These are phyloP conservation scores for Graphiopsis chlorocephala DNA, from an alignment of 2,329 filamentous ascomycete species.

Conservation along the genomic window DNA sequence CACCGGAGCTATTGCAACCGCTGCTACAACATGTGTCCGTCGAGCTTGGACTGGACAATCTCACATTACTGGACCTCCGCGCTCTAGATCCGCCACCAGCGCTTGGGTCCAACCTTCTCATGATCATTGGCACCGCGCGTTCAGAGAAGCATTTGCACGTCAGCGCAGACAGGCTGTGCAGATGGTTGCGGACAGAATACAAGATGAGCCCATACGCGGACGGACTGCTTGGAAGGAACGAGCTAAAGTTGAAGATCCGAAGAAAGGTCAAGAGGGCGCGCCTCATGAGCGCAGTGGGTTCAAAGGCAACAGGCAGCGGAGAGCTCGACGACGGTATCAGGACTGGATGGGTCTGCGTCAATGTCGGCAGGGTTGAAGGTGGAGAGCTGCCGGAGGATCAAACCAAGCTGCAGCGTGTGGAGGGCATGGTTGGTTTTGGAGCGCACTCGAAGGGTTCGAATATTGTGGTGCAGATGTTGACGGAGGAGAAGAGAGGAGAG, in stretches of 20 bases:
- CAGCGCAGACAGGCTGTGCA: conserved; percentile 81
- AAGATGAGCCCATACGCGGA: conserved; percentile 76
- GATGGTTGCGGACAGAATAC: conserved; percentile 75
- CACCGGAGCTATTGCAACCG: conserved; percentile 68
- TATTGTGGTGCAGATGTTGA: conserved; percentile 70
- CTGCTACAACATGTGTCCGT: conserved; percentile 77
- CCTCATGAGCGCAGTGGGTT: conserved; percentile 70
- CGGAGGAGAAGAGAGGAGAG: conserved; percentile 65
- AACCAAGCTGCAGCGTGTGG: conserved; percentile 37
- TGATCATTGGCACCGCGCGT: conserved; percentile 87
- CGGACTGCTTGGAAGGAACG: conserved; percentile 83
- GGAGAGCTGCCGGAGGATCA: conserved; percentile 56
- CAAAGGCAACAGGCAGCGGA: conserved; percentile 54
- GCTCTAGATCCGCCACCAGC: conserved; percentile 81
- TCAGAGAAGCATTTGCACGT: conserved; percentile 93
- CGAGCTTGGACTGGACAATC: conserved; percentile 80
- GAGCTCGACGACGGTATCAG: conserved; percentile 78
- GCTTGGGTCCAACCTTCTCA: conserved; percentile 81
- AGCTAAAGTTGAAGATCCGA: conserved; percentile 82
- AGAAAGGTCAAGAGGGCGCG: conserved; percentile 79
- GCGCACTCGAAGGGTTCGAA: conserved; percentile 54
- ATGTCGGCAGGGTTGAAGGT: conserved; percentile 72
- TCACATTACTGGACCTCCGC: conserved; percentile 79
- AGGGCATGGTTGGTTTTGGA: conserved; percentile 76
- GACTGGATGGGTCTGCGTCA: conserved; percentile 95